Evolutionary conservation across 2,329 filamentous ascomycete species (phyloP), one percentile per base, ranked within the genome.

Genomic region (Ophiocordyceps robertsii): DNA sequence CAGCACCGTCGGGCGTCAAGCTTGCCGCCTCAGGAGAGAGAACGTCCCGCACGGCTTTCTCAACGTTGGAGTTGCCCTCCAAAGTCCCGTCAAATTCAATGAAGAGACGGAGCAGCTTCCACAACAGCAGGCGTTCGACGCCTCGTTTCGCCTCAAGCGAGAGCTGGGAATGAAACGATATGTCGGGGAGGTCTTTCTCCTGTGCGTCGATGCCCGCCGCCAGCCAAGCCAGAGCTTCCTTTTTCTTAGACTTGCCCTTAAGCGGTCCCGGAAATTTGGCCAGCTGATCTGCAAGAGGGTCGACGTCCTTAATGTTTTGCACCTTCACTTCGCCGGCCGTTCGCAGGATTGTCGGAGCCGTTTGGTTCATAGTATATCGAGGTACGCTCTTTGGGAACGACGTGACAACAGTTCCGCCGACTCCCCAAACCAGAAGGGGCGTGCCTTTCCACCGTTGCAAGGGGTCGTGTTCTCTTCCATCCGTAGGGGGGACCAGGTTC

Each of bases 221-320:
- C 37, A 98, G 69, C 92, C 93, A 98, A 2, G 77, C 63, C 37
- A 89, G 53, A 0, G 87, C 75, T 43, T 98, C 90, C 66, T 96
- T 98, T 70, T 98, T 98, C 70, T 95, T 96, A 2, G 81, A 79
- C 57, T 95, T 96, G 35, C 80, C 75, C 60, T 83, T 88, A 27
- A 98, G 66, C 3, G 93, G 92, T 0, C 92, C 92, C 0, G 92
- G 92, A 54, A 96, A 96, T 51, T 81, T 87, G 16, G 77, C 73
- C 39, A 92, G 66, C 3, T 80, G 74, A 30, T 92, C 86, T 21
- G 77, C 68, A 9, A 88, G 66, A 5, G 84, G 79, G 37, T 85
- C 66, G 29, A 86, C 68, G 37, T 88, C 79, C 56, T 83, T 92
- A 47, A 85, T 72, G 51, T 75, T 82, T 47, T 78, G 74, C n/a